A percentile compares a stretch with the other conserved stretches of the same genome.
These are phyloP conservation scores for Breynia disticha DNA, from an alignment of 441 rosid genomes.

Conservation along the genomic window DNA sequence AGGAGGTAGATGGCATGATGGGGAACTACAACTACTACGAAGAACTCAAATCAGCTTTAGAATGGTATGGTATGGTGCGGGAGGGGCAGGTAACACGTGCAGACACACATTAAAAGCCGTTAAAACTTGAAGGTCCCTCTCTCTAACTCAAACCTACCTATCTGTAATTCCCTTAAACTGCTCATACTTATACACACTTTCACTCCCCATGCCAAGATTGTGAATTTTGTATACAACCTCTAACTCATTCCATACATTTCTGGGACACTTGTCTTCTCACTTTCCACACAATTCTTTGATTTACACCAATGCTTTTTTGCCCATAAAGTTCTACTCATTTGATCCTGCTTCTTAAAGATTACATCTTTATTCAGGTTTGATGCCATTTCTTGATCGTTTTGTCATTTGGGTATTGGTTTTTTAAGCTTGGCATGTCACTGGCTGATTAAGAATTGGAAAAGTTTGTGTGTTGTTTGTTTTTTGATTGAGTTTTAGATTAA, in stretches of 20 bases:
- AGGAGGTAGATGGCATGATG: background rate
- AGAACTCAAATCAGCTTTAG: too few relatives aligned
- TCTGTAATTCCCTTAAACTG: slow-evolving; percentile 15
- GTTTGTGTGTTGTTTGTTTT: background rate
- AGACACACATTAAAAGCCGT: slow-evolving; percentile 29
- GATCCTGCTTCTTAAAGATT: slow-evolving; percentile 17
- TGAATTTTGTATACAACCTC: background rate
- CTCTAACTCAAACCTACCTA: slow-evolving; percentile 52
- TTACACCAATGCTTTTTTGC: slow-evolving; percentile 11
- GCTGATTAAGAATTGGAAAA: background rate
- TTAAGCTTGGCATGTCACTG: background rate
- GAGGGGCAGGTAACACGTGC: slow-evolving; percentile 65
- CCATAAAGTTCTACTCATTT: slow-evolving; percentile 17
- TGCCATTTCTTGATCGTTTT: background rate
- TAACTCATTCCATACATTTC: background rate
- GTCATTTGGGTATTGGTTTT: slow-evolving; percentile 16
- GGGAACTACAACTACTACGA: too few relatives aligned
- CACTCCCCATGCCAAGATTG: slow-evolving; percentile 3
- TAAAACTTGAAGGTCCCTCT: slow-evolving; percentile 11
- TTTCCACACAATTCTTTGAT: background rate
- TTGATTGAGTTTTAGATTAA: slow-evolving; percentile 14
- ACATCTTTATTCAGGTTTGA: slow-evolving; percentile 24
- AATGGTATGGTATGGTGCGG: slow-evolving; percentile 10
- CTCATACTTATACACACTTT: background rate
- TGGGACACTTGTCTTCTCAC: background rate